Evolutionary conservation across 225 moss, liverwort and hornwort species (phyloP).

Genomic region (Climacium dendroides): DNA sequence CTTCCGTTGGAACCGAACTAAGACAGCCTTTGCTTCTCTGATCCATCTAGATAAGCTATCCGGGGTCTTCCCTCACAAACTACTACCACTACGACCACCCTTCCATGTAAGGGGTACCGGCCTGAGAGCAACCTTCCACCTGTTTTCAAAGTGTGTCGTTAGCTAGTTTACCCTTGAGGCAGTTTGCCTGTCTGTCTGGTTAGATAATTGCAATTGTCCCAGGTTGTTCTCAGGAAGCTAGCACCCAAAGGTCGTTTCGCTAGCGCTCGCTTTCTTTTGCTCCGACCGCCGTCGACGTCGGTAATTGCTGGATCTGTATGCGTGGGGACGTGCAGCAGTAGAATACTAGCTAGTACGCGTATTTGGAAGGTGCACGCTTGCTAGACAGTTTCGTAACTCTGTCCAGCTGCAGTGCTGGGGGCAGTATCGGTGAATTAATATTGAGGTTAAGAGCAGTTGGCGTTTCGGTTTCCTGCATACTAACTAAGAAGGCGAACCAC

Average conservation of each 20-base stretch:
- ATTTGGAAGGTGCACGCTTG: background rate
- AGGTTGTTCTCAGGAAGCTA: background rate
- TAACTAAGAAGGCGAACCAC: background rate
- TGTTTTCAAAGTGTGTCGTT: background rate
- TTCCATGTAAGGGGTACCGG: background rate
- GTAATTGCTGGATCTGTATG: background rate
- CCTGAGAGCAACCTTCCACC: background rate
- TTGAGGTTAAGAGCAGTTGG: background rate
- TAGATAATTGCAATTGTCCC: background rate
- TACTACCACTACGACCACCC: background rate
- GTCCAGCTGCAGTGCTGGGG: background rate
- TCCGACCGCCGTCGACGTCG: background rate
- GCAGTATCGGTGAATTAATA: background rate
- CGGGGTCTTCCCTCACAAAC: background rate
- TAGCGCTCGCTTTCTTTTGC: background rate
- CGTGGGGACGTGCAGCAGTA: background rate
- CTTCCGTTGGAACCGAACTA: background rate
- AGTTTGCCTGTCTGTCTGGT: background rate
- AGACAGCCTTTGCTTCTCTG: background rate
- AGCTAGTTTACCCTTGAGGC: background rate
- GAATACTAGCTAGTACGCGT: background rate
- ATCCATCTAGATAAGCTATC: conserved; percentile 34
- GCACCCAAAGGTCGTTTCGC: background rate
- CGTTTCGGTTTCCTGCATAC: background rate
- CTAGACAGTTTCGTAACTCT: background rate